Conservation (phyloP, 306 rosid genomes). For the Rosa lucieae region DNA sequence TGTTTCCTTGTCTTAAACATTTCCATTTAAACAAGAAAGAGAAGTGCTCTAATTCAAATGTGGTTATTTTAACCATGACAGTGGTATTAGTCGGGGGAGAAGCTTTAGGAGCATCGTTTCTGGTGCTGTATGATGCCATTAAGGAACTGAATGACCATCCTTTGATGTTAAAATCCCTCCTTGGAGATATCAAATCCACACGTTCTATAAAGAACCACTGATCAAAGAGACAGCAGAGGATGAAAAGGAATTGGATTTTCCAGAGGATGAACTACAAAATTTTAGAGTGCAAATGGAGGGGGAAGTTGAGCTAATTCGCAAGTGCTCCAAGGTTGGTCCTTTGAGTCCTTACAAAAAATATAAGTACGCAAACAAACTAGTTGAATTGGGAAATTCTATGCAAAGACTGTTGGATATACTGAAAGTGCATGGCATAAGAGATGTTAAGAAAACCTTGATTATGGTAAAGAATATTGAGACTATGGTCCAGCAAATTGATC, state of each 20-base stretch:
- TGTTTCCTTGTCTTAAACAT: neutral
- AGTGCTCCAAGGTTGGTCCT: neutral
- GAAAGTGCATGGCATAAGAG: neutral
- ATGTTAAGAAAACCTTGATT: neutral
- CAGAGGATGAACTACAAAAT: neutral
- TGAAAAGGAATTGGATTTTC: neutral
- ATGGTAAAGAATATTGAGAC: neutral
- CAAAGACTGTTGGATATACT: neutral
- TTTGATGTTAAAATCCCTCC: neutral
- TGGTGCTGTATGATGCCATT: neutral
- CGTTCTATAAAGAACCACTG: neutral
- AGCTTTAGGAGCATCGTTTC: constrained; percentile 4
- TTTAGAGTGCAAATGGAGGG: neutral
- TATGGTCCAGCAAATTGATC: neutral
- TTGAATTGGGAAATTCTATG: neutral
- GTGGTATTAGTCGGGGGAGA: neutral
- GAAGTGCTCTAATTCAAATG: neutral
- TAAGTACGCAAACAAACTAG: neutral
- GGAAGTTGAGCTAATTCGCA: neutral
- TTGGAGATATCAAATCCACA: neutral
- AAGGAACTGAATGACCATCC: neutral
- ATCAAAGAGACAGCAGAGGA: neutral
- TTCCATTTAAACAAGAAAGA: neutral
- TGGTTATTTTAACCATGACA: neutral
- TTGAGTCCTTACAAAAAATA: neutral